These are phyloP conservation scores for Aspergillus fijiensis DNA, from an alignment of 2,329 filamentous ascomycete genomes.

Conservation along the genomic window DNA sequence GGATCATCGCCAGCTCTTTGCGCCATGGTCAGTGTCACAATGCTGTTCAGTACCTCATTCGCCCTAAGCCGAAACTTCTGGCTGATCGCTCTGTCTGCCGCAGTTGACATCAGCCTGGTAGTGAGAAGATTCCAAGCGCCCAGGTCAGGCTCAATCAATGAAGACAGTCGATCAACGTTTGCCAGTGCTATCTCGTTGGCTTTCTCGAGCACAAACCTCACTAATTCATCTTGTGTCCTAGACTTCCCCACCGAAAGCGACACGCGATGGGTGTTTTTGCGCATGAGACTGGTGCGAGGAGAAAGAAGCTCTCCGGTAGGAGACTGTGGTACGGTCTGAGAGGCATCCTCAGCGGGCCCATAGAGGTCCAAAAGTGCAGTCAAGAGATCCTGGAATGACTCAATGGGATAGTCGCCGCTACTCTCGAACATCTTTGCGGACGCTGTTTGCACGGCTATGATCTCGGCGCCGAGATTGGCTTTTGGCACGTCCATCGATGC, in stretches of 20 bases:
- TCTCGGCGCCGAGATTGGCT: slow-evolving; percentile 73
- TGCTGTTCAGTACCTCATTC: slow-evolving; percentile 59
- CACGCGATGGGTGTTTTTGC: slow-evolving; percentile 41
- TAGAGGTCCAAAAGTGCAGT: slow-evolving; percentile 72
- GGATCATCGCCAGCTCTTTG: slow-evolving; percentile 39
- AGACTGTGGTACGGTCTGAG: slow-evolving; percentile 40
- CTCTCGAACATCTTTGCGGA: slow-evolving; percentile 86
- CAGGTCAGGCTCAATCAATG: slow-evolving; percentile 58
- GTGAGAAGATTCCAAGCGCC: slow-evolving; percentile 76
- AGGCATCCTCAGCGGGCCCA: slow-evolving; percentile 42
- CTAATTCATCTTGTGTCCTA: slow-evolving; percentile 45
- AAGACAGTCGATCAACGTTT: slow-evolving; percentile 72
- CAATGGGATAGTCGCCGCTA: slow-evolving; percentile 84
- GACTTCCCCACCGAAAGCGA: slow-evolving; percentile 43
- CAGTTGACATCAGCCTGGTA: slow-evolving; percentile 51
- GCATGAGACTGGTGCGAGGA: slow-evolving; percentile 28
- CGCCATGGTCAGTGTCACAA: slow-evolving; percentile 46
- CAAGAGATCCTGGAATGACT: slow-evolving; percentile 75
- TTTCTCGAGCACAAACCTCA: slow-evolving; percentile 65
- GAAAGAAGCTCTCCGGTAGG: background rate
- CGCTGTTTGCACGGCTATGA: slow-evolving; percentile 84
- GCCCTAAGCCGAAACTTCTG: slow-evolving; percentile 50
- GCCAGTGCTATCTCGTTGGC: slow-evolving; percentile 70
- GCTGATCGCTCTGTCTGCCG: slow-evolving; percentile 38
- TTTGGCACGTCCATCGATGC: slow-evolving; percentile 47